Evolutionary conservation across 164 flowering plant genomes (phyloP).

Genomic region (Magnolia changhungtana): DNA sequence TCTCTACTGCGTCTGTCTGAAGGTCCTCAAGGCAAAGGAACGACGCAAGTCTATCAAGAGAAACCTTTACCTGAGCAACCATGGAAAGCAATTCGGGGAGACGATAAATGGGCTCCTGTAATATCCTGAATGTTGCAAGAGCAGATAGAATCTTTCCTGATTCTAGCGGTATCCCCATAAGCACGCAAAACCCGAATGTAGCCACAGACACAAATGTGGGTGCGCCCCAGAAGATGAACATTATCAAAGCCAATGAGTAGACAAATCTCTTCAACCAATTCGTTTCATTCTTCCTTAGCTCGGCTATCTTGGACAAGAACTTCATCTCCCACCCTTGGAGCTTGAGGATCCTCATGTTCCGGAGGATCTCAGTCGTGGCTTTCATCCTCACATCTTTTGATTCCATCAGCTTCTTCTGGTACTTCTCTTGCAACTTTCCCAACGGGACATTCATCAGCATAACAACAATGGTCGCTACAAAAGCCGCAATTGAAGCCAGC

Average conservation of each 20-base stretch:
- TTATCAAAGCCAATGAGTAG: constrained; percentile 38
- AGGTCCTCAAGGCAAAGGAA: constrained; percentile 58
- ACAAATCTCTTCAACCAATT: constrained; percentile 54
- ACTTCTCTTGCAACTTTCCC: constrained; percentile 43
- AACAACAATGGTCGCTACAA: constrained; percentile 43
- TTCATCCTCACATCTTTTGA: constrained; percentile 74
- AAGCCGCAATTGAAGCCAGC: constrained; percentile 49
- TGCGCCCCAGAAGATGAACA: constrained; percentile 56
- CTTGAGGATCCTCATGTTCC: constrained; percentile 80
- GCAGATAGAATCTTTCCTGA: constrained; percentile 71
- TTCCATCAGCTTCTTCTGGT: constrained; percentile 53
- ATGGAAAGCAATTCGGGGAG: constrained; percentile 62
- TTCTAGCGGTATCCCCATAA: constrained; percentile 56
- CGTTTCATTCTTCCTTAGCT: constrained; percentile 45
- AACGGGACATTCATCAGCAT: constrained; percentile 62
- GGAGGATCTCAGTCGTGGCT: constrained; percentile 63
- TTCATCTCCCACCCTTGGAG: constrained; percentile 82
- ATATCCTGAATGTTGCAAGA: constrained; percentile 68
- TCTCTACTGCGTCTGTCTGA: constrained; percentile 37
- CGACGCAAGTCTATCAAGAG: constrained; percentile 59
- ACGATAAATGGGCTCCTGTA: constrained; percentile 58
- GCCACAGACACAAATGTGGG: constrained; percentile 65
- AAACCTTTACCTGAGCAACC: constrained; percentile 66
- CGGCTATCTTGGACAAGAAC: constrained; percentile 51
- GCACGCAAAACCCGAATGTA: constrained; percentile 53